Percentiles rank a stretch among this genome's conserved stretches.
phyloP scores from a whole-genome alignment of 2,329 filamentous ascomycete species.

The Penicillium crustosum region DNA sequence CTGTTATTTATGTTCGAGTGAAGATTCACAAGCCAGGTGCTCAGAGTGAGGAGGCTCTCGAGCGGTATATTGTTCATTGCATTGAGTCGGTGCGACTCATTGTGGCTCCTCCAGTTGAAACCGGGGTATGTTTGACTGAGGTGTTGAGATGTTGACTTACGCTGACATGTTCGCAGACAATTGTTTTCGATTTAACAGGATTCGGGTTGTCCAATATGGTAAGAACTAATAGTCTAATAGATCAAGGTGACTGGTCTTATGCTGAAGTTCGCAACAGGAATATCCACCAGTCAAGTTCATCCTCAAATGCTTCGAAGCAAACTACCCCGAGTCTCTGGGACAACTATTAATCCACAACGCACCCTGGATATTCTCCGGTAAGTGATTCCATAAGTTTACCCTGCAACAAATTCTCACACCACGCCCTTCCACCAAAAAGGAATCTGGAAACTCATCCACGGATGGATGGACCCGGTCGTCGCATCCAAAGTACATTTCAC shows the following conservation, averaged over 20 bases:
- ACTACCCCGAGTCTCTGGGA: conserved; percentile 90
- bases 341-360: conserved; percentile 88
- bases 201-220: conserved; percentile 93
- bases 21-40: conserved; percentile 77
- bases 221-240: conserved; percentile 21
- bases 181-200: conserved; percentile 90
- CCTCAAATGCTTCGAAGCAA: conserved; percentile 97
- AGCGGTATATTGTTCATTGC: conserved; percentile 83
- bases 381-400: conserved; percentile 19
- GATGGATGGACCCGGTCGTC: conserved; percentile 94
- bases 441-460: conserved; percentile 88
- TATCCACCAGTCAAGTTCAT: conserved; percentile 96
- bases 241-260: not conserved
- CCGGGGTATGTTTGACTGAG: conserved; percentile 64
- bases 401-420: not conserved
- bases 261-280: conserved; percentile 54
- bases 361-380: conserved; percentile 91
- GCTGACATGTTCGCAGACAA: conserved; percentile 56
- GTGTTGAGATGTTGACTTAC: not conserved
- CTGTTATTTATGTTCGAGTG: conserved; percentile 78
- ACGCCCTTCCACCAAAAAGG: conserved; percentile 47
- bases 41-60: conserved; percentile 75
- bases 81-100: conserved; percentile 86
- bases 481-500: conserved; percentile 90
- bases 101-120: conserved; percentile 74